Conservation (phyloP, 768 basidiomycete species). For the Kwoniella pini region DNA sequence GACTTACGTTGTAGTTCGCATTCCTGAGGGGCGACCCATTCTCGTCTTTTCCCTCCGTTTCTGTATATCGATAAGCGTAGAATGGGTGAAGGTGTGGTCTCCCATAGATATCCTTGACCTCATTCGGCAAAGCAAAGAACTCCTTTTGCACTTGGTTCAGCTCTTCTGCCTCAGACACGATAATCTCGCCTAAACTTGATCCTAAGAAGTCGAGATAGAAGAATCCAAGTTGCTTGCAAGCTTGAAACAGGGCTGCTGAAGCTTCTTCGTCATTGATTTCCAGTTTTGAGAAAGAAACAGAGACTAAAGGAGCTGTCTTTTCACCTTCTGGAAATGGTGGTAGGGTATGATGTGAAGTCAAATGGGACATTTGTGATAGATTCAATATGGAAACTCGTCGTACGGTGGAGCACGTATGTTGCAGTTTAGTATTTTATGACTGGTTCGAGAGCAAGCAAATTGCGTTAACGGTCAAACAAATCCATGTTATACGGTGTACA, state of each 20-base stretch:
- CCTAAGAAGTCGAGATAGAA: constrained; percentile 36
- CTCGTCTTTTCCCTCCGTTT: constrained; percentile 10
- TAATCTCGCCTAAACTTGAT: constrained; percentile 23
- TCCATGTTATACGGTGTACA: neutral
- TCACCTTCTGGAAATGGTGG: constrained; percentile 28
- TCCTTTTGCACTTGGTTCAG: constrained; percentile 23
- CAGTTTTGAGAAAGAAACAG: constrained; percentile 26
- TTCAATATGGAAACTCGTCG: no score
- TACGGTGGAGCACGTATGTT: no score
- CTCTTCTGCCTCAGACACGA: constrained; percentile 24
- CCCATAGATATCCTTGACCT: constrained; percentile 33
- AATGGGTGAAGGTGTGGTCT: constrained; percentile 28
- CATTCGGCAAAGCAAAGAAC: constrained; percentile 30
- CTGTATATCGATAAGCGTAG: constrained; percentile 27
- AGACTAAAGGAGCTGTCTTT: constrained; percentile 29
- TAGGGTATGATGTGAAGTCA: constrained; percentile 26
- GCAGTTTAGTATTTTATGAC: no score
- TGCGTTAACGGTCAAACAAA: no score
- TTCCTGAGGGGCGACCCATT: constrained; percentile 15
- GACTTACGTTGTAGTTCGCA: constrained; percentile 33
- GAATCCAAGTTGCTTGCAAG: constrained; percentile 30
- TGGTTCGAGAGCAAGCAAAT: no score
- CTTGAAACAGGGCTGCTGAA: constrained; percentile 23
- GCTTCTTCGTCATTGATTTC: constrained; percentile 17
- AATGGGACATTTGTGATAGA: constrained; percentile 19